A percentile compares a stretch with the other conserved stretches of the same genome.
Evolutionary conservation across 2,329 filamentous ascomycete genomes (phyloP).

Genomic region (Penicillium sumatraense): DNA sequence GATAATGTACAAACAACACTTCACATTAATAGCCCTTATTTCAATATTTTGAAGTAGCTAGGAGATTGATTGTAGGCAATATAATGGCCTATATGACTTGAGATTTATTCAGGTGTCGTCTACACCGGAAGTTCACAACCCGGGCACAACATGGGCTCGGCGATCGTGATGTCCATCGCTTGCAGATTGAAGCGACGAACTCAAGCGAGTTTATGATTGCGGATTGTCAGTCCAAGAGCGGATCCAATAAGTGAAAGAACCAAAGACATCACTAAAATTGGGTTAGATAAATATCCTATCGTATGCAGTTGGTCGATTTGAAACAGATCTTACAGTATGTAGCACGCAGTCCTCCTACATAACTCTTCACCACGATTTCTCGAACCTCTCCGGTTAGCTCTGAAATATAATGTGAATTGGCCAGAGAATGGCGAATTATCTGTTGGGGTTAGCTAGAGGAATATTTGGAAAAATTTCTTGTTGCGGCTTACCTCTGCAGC

Average conservation of each 20-base stretch:
- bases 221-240: neutral
- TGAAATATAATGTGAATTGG: neutral
- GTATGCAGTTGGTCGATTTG: too few species aligned
- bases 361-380: neutral
- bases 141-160: too few species aligned
- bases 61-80: too few species aligned
- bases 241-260: neutral
- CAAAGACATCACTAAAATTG: neutral
- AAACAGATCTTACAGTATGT: neutral
- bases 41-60: too few species aligned
- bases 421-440: constrained; percentile 1
- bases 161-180: too few species aligned
- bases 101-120: too few species aligned
- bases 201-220: neutral
- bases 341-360: neutral
- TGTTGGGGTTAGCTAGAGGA: neutral
- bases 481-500: neutral
- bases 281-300: neutral
- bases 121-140: too few species aligned
- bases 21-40: too few species aligned
- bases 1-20: too few species aligned
- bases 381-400: neutral
- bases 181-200: neutral
- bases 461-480: neutral
- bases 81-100: too few species aligned